Conservation (phyloP, 208 protist species). For the Naegleria gruberi region DNA sequence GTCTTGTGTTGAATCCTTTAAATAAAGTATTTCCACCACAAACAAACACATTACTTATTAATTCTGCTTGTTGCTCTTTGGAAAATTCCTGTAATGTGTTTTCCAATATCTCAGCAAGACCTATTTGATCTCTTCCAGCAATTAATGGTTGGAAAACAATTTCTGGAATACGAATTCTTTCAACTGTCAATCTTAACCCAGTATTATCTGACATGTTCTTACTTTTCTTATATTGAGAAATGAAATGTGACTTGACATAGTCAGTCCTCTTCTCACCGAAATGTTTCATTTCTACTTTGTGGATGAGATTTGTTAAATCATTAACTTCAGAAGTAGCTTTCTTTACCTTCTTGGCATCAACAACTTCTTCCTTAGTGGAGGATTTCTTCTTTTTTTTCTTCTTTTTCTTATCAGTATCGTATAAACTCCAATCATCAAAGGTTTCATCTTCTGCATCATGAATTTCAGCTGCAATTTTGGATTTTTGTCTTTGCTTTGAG, state of each 20-base stretch:
- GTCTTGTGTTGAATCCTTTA: neutral
- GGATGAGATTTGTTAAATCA: neutral
- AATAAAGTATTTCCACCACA: slow-evolving; percentile 5
- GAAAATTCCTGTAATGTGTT: neutral
- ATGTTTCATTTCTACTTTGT: neutral
- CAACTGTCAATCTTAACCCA: neutral
- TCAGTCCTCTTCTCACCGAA: neutral
- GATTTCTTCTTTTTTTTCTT: neutral
- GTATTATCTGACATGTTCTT: neutral
- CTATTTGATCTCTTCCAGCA: neutral
- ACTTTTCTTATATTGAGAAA: neutral
- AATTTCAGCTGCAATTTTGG: slow-evolving; percentile 16
- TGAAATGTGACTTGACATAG: neutral
- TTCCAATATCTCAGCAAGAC: neutral
- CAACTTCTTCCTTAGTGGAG: neutral
- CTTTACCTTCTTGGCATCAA: neutral
- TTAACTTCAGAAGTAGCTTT: neutral
- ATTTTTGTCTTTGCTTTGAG: neutral
- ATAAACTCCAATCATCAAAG: neutral
- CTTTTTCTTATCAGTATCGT: neutral
- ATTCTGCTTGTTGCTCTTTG: no score
- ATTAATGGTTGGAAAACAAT: neutral
- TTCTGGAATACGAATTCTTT: slow-evolving; percentile 4
- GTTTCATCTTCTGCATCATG: slow-evolving; percentile 16
- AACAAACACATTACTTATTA: neutral